These are phyloP conservation scores for Vanilla planifolia DNA, from an alignment of 106 monocot genomes.

Conservation along the genomic window DNA sequence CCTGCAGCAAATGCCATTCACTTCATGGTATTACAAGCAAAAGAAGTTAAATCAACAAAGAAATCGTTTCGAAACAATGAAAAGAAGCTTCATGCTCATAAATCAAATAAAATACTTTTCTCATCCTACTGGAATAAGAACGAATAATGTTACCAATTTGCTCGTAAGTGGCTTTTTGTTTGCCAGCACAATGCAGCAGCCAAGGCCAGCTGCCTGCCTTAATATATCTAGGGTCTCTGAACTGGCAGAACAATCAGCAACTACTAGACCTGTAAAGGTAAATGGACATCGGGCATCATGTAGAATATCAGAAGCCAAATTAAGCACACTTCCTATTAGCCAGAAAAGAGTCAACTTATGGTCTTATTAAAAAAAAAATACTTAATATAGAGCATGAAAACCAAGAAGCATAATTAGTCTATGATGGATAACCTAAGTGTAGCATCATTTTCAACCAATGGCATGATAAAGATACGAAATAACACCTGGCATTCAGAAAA, in stretches of 20 bases:
- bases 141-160: slow-evolving; percentile 40
- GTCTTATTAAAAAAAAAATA: too few species aligned
- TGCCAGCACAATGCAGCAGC: slow-evolving; percentile 83
- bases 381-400: neutral
- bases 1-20: slow-evolving; percentile 38
- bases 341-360: too few species aligned
- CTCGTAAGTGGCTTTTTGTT: slow-evolving; percentile 97
- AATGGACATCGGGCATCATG: neutral
- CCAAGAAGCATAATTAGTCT: neutral
- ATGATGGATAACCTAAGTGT: neutral
- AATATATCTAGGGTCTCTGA: slow-evolving; percentile 58
- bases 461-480: slow-evolving; percentile 1
- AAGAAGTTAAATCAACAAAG: neutral
- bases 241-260: slow-evolving; percentile 95
- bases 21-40: slow-evolving; percentile 1
- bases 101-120: too few species aligned
- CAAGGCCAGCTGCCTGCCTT: slow-evolving; percentile 39
- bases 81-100: too few species aligned
- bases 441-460: neutral
- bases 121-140: neutral
- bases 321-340: neutral
- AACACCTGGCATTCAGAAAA: slow-evolving; percentile 6
- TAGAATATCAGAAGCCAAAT: neutral
- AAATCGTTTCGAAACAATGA: too few species aligned
- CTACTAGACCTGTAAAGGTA: slow-evolving; percentile 44